Base-by-base conservation (phyloP, 495 filamentous ascomycete genomes). In the Cercophora samala region DNA sequence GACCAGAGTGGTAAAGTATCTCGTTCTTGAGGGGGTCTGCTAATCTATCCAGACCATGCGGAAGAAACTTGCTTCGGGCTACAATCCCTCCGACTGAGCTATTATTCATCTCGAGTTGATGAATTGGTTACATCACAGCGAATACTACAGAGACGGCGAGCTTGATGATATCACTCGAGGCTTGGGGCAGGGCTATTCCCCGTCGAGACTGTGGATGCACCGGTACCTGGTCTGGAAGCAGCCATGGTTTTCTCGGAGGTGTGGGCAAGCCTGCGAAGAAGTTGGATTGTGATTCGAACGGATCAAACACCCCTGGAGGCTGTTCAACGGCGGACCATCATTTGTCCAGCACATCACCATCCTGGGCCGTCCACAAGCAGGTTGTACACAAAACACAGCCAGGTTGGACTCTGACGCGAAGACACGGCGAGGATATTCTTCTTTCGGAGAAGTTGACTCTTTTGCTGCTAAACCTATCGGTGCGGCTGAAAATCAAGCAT, bases 71-170 rank as follows among this genome's bases (percentile, higher is more conserved):
- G 37, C 37, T 46, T 46, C 37, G 37, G 37, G 37, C 2, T 46
- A 46, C 37, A 46, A 17, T 46, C 37, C 15, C 6, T 46, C 37
- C 37, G 37, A 46, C 6, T 46, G 37, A 42, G 65, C 60, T 70
- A 51, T 66, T 70, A 70, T 66, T 66, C 69, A 64, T 68, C 59
- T 65, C 46, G 63, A 68, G 69, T 66, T 66, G 69, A 66, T 71
- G 69, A 71, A 71, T 11, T 54, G 9, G 61, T 56, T 59, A 56
- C 63, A 55, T 15, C 25, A 56, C 66, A 62, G 52, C n/a, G 55
- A 23, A 58, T 26, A 18, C 37, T 15, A 11, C 37, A 46, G 37
- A 46, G 37, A 46, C 37, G 37, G 37, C 37, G 37, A 46, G 37
- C 2, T 46, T 46, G 37, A 9, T 13, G 37, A 9, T 46, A 46